Percentiles rank a stretch among this genome's conserved stretches.
phyloP scores from a whole-genome alignment of 805 yeast genomes.

The Nakazawaea laoshanensis region DNA sequence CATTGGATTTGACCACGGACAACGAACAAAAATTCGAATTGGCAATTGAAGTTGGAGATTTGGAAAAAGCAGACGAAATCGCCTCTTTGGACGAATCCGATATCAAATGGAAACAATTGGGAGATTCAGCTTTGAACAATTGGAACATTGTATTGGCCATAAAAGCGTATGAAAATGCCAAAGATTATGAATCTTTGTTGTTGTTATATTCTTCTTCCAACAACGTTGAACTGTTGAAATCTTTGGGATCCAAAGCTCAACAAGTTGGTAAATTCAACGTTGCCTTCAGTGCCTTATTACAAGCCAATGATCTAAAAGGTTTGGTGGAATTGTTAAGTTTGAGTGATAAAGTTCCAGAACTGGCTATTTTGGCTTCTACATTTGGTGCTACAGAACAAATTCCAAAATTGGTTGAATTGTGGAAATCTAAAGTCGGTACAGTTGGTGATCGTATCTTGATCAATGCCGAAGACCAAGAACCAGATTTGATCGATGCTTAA shows the following conservation, averaged over 20 bases:
- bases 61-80: constrained; percentile 62
- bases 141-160: constrained; percentile 82
- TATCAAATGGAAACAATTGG: constrained; percentile 85
- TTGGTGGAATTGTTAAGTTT: constrained; percentile 59
- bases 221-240: constrained; percentile 47
- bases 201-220: constrained; percentile 78
- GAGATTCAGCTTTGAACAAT: constrained; percentile 71
- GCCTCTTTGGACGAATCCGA: constrained; percentile 46
- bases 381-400: constrained; percentile 41
- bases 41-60: constrained; percentile 68
- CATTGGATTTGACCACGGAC: constrained; percentile 77
- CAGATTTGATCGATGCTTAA: constrained; percentile 14
- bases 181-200: constrained; percentile 75
- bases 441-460: constrained; percentile 52
- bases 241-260: constrained; percentile 61
- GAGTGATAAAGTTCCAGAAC: constrained; percentile 74
- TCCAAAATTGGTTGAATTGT: constrained; percentile 39
- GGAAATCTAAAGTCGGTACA: constrained; percentile 57
- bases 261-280: constrained; percentile 76
- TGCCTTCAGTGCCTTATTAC: constrained; percentile 91
- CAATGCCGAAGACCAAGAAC: constrained; percentile 23
- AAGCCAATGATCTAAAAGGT: constrained; percentile 57
- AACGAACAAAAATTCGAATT: constrained; percentile 87
- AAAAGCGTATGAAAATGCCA: constrained; percentile 68
- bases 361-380: constrained; percentile 69